Evolutionary conservation across 2,329 filamentous ascomycete genomes (phyloP), one percentile per base, ranked within the genome.

Genomic region (Thielaviopsis ethacetica): DNA sequence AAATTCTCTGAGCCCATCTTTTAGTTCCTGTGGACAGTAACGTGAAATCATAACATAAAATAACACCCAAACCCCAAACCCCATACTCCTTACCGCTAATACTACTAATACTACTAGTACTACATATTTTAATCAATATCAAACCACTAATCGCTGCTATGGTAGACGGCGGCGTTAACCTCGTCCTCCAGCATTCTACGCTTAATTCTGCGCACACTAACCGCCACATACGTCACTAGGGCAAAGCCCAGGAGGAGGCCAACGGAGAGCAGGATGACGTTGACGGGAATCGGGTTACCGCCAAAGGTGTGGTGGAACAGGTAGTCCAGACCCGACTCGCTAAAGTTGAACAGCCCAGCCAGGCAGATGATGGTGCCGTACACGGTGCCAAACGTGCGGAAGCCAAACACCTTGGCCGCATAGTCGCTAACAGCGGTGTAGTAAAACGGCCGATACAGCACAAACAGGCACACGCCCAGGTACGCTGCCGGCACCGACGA

Each of bases 401-500:
- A 95, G 17, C 90, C 90, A 68, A 95, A 95, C 41, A 95, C 89
- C 71, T 95, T 95, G 62, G 88, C 89, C 21, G 82, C 81, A 69
- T 94, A 95, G 72, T 95, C 90, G 61, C 85, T 91, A 60, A 95
- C 87, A 7, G 88, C 83, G 0, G 89, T 94, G 72, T 95, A 95
- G 71, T 95, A 96, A 30, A 95, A 83, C 0, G 91, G 90, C 0
- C 90, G 81, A 66, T 93, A 91, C 22, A 95, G 70, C 12, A 93
- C 87, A 67, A 95, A 95, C 10, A 95, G 77, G 53, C 76, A 72
- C 57, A 95, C 75, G 64, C 91, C 91, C 15, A 77, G 75, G 65
- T 95, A 94, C 0, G 84, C 88, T 1, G 84, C 82, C 79, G 83
- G 85, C 38, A 65, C 64, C 63, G 81, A 75, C 0, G 86, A 84